A percentile compares a stretch with the other conserved stretches of the same genome.
phyloP scores from a whole-genome alignment of 1,284 basidiomycete genomes.

The Pseudozyma sp. region DNA sequence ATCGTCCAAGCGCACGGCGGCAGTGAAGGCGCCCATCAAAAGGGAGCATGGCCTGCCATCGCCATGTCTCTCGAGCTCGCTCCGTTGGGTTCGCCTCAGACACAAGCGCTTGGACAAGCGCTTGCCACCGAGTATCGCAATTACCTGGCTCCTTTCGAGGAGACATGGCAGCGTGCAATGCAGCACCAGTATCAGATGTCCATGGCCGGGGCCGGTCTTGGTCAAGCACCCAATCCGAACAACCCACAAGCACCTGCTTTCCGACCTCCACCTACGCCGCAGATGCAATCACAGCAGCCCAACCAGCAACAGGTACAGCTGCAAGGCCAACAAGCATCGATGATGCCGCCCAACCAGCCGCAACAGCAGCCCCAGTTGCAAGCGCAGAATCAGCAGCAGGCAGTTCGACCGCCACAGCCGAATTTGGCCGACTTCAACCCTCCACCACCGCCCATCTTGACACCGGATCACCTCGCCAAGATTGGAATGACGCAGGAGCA shows the following conservation, averaged over 20 bases:
- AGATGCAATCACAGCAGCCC: conserved; percentile 48
- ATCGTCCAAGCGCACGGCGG: conserved; percentile 63
- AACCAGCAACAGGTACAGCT: conserved; percentile 31
- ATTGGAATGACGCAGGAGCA: conserved; percentile 54
- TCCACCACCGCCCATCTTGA: conserved; percentile 46
- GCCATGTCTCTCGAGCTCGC: conserved; percentile 60
- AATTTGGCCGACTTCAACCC: conserved; percentile 49
- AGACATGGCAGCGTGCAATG: conserved; percentile 64
- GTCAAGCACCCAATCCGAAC: conserved; percentile 23
- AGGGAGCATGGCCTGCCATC: conserved; percentile 58
- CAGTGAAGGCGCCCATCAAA: conserved; percentile 60
- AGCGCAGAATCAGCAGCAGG: conserved; percentile 19
- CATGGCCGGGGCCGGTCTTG: conserved; percentile 44
- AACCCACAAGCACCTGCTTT: conserved; percentile 26
- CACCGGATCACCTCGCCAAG: conserved; percentile 49
- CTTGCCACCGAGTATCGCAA: conserved; percentile 57
- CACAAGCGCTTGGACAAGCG: conserved; percentile 45
- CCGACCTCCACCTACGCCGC: conserved; percentile 42
- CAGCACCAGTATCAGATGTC: conserved; percentile 62
- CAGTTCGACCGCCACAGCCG: conserved; percentile 20
- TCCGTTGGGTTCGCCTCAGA: conserved; percentile 52
- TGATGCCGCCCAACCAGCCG: conserved; percentile 37
- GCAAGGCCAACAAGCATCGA: conserved; percentile 26
- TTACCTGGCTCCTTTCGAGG: conserved; percentile 62
- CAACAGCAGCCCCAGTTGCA: conserved; percentile 37